Base-by-base conservation (phyloP, 2,329 filamentous ascomycete species). In the Monosporascus ibericus region DNA sequence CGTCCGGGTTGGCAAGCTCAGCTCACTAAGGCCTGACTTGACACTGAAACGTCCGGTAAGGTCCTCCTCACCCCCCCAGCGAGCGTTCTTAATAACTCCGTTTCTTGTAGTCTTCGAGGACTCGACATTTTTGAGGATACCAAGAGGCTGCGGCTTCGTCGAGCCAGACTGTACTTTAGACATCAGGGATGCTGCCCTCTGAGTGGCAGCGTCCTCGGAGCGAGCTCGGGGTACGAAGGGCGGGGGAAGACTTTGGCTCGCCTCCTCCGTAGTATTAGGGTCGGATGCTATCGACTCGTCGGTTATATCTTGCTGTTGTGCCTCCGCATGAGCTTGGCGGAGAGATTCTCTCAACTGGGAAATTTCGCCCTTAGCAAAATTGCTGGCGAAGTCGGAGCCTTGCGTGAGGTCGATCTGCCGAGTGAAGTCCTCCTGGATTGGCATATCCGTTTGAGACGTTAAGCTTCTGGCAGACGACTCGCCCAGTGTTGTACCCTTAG, bases 341-440 rank as follows among this genome's bases (percentile, higher is more conserved):
- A 62, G 54, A 38, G 59, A 49, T 7, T 59, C 53, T 37, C 57
- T 50, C 44, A 60, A 24, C 37, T 52, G 53, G 27, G 55, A 55
- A 51, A 61, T 58, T 47, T 60, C 63, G 49, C 61, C 62, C 44
- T 60, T 56, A 36, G 64, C 63, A 57, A 67, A 63, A 48, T 66
- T 59, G 57, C 60, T 65, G 30, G 57, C 63, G 49, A 65, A 67
- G 48, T 67, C 65, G 15, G 67, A 67, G 20, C 65, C 68, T 42
- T 68, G 64, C 6, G 64, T 68, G 25, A 71, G 57, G 52, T 71
- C 60, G 44, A 71, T 61, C 53, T 71, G 66, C 46, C 63, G 65
- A 9, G 69, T 71, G 27, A 64, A 69, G 53, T 72, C 68, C 9
- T 72, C 69, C 48, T 71, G 66, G 38, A 67, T 60, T 44, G 66